These are phyloP conservation scores for Lachnellula hyalina DNA, from an alignment of 2,329 filamentous ascomycete genomes.

Conservation along the genomic window DNA sequence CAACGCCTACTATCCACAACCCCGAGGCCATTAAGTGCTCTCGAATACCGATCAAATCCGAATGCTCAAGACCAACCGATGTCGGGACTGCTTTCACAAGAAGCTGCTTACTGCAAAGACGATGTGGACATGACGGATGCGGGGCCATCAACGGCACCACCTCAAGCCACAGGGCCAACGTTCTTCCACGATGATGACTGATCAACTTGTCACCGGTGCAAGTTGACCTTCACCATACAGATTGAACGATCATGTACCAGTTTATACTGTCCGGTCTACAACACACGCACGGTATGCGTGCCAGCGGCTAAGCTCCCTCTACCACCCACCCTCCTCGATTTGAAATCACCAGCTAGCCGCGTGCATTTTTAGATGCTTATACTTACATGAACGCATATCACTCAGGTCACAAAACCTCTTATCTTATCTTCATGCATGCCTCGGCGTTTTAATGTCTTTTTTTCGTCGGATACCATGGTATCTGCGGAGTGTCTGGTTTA, in stretches of 20 bases:
- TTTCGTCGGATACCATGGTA: neutral
- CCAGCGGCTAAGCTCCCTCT: no score
- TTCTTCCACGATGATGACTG: conserved; percentile 30
- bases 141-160: conserved; percentile 27
- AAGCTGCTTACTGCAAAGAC: conserved; percentile 15
- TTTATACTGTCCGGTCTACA: neutral
- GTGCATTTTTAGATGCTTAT: no score
- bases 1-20: conserved; percentile 21
- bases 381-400: neutral
- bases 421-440: neutral
- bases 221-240: neutral
- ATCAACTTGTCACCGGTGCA: neutral
- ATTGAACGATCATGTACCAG: neutral
- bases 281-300: no score
- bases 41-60: conserved; percentile 24
- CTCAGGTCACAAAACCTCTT: neutral
- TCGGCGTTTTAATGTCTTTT: neutral
- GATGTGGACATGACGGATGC: conserved; percentile 30
- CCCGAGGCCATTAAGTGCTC: conserved; percentile 28
- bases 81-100: conserved; percentile 17
- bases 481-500: neutral
- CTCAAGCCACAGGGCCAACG: conserved; percentile 24
- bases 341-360: no score
- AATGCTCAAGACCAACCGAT: conserved; percentile 24
- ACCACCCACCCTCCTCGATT: no score